Evolutionary conservation across 805 yeast genomes (phyloP).

Genomic region (Metschnikowia similis): DNA sequence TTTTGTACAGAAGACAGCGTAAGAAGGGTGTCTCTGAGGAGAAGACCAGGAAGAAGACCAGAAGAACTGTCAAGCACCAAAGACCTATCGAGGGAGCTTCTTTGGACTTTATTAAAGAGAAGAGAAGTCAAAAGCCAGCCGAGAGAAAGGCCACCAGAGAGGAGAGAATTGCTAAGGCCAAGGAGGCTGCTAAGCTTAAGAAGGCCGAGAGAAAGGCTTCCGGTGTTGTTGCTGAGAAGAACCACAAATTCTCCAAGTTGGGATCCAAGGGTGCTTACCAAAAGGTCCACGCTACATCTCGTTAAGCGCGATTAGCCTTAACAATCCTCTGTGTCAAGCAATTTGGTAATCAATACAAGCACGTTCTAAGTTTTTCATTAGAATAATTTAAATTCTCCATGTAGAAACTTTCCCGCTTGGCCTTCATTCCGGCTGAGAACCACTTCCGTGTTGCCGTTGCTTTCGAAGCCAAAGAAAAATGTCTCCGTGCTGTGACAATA

Average conservation of each 20-base stretch:
- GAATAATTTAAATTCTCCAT: conserved; percentile 13
- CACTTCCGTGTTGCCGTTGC: conserved; percentile 12
- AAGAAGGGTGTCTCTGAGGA: conserved; percentile 99
- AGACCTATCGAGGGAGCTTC: conserved; percentile 99
- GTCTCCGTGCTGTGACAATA: conserved; percentile 19
- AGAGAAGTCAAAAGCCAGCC: conserved; percentile 94
- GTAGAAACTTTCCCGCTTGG: conserved; percentile 9
- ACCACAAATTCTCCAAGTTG: conserved; percentile 74
- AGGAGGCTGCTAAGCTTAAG: conserved; percentile 85
- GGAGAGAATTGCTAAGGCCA: conserved; percentile 75
- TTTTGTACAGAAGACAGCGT: conserved; percentile 99
- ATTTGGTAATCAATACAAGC: conserved; percentile 11
- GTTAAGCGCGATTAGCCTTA: conserved; percentile 47
- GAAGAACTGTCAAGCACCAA: conserved; percentile 97
- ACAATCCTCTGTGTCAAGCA: conserved; percentile 7
- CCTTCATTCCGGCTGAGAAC: conserved; percentile 12
- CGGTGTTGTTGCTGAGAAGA: conserved; percentile 55
- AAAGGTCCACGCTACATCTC: conserved; percentile 94
- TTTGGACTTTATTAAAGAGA: conserved; percentile 95
- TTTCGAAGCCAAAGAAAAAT: conserved; percentile 22
- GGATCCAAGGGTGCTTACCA: conserved; percentile 98
- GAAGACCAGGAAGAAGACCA: conserved; percentile 92
- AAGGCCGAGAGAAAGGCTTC: conserved; percentile 95
- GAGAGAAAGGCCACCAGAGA: conserved; percentile 98
- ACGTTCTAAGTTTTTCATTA: conserved; percentile 5